Base-by-base conservation (phyloP, 1,139 yeast species). In the Pichia inconspicua region DNA sequence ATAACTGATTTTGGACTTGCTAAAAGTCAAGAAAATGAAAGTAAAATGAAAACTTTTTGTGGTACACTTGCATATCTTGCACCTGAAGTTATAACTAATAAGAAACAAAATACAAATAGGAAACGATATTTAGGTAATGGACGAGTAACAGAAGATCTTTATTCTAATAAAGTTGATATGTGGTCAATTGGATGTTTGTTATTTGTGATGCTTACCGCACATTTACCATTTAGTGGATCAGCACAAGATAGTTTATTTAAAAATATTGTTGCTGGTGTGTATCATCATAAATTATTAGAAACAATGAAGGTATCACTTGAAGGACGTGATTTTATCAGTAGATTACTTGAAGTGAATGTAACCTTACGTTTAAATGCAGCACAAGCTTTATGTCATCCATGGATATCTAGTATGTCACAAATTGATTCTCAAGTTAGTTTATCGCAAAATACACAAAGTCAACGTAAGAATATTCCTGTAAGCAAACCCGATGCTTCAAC, bases 161-260 rank as follows among this genome's bases (percentile, higher is more conserved):
- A 92, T 61, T 87, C 96, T 5, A 82, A 85, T 41, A 73, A 86
- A 51, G 97, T 90, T 6, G 98, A 92, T 65, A 86, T 92, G 73
- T 92, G 98, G 98, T 87, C 97, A 4, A 72, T 88, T 51, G 96
- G 97, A 0, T 92, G 98, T 65, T 69, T 92, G 35, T 84, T 89
- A 0, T 92, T 88, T 66, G 97, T 92, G 11, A 78, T 90, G 38
- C 67, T 92, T 47, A 90, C 97, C 0, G 92, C 94, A 0, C 96
- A 88, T 70, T 69, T 90, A 50, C 98, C 98, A 2, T 92, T 92
- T 62, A 88, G 90, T 62, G 97, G 97, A 1, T 77, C 83, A 47
- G 87, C 96, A 0, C 97, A 90, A 60, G 90, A 86, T 27, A 86
- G 84, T 54, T 71, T 92, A 63, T 87, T 86, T 66, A 75, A 75